Evolutionary conservation across 2,329 filamentous ascomycete genomes (phyloP).

Genomic region (Cordyceps farinosa): DNA sequence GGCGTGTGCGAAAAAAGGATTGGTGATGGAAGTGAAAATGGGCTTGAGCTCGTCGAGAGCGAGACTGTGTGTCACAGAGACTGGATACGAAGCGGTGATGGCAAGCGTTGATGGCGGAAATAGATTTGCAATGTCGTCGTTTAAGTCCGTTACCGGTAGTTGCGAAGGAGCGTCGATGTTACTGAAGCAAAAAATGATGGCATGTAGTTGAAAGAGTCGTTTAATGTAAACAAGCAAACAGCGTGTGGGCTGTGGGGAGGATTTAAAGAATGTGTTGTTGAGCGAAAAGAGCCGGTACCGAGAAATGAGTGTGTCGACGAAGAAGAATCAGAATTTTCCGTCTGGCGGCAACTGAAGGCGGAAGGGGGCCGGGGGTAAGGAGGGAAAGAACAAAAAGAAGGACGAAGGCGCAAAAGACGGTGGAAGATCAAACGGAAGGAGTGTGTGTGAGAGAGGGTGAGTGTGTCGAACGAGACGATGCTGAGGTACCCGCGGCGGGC

Average conservation of each 20-base stretch:
- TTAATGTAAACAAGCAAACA: slow-evolving; percentile 3
- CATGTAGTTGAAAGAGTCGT: neutral
- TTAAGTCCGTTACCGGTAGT: neutral
- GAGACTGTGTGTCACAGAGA: neutral
- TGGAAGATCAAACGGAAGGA: slow-evolving; percentile 11
- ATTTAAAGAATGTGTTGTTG: neutral
- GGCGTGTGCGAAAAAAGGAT: neutral
- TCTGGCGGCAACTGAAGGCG: neutral
- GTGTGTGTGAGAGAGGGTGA: neutral
- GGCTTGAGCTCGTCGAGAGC: slow-evolving; percentile 1
- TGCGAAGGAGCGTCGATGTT: neutral
- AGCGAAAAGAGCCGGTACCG: neutral
- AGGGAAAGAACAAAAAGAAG: neutral
- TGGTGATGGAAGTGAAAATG: neutral
- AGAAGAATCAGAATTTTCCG: neutral
- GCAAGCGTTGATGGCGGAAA: neutral
- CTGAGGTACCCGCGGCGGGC: neutral
- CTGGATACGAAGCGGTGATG: neutral
- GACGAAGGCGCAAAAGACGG: neutral
- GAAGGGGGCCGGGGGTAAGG: neutral
- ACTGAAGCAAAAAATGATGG: slow-evolving; percentile 1
- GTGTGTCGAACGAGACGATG: neutral
- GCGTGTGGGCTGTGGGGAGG: neutral
- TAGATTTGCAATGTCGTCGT: neutral
- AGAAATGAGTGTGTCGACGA: slow-evolving; percentile 4